Base-by-base conservation (phyloP, 495 filamentous ascomycete species). In the Talaromyces ruber region DNA sequence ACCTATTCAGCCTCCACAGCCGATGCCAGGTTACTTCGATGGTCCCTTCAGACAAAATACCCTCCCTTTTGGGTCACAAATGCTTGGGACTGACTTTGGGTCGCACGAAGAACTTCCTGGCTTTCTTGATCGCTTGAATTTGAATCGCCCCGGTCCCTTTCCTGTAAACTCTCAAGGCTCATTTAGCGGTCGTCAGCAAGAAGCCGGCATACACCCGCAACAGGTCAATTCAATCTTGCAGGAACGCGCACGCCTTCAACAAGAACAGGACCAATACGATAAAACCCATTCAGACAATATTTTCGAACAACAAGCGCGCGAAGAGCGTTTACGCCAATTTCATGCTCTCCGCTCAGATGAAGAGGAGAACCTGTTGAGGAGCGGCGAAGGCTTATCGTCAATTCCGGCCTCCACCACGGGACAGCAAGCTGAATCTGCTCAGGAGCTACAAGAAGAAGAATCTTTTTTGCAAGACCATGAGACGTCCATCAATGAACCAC, bases 1-100 rank as follows among this genome's bases (percentile, higher is more conserved):
- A 18, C 87, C 89, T 3, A 77, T 89, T 34, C 85, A 83, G 55
- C 74, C 75, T 47, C 76, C 77, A 45, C 78, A 85, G 47, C 71
- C 79, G 39, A 79, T 85, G 8, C 78, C 82, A 12, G 83, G 84
- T 54, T 93, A 95, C 74, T 92, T 94, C 64, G 92, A 96, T 64
- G 72, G 72, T 37, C 73, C 79, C 32, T 63, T 73, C 7, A 67
- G 78, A 68, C 72, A 76, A 54, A 68, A 69, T 28, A 66, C 72
- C 52, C 69, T 79, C 30, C 67, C 81, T 24, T 66, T 76, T 28
- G 82, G 81, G 25, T 74, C 84, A 16, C 77, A 82, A 63, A 81
- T 83, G 62, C 71, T 81, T 16, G 81, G 81, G 21, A 74, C 78
- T 29, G 79, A 81, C 45, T 74, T 80, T 18, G 77, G 79, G 77